These are phyloP conservation scores for Fusarium hainanense DNA, from an alignment of 2,329 filamentous ascomycete species.

Conservation along the genomic window DNA sequence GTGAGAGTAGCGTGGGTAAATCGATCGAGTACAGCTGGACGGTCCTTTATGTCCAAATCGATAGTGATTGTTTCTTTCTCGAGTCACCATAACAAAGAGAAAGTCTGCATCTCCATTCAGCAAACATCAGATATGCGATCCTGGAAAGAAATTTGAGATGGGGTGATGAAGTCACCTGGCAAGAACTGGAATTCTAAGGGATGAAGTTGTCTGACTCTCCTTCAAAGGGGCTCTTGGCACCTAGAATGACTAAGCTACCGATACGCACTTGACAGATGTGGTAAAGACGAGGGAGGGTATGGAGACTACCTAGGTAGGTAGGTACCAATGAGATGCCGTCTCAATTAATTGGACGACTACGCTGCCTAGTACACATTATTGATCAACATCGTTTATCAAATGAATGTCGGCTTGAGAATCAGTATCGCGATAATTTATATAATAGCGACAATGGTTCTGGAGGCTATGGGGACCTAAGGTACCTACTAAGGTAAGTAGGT, in stretches of 20 bases:
- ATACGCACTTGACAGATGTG: background rate
- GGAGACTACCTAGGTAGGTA: background rate
- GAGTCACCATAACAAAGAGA: background rate
- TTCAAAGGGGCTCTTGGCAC: slow-evolving; percentile 30
- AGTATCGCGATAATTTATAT: background rate
- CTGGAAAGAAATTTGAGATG: slow-evolving; percentile 6
- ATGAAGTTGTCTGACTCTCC: slow-evolving; percentile 40
- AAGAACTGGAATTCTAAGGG: slow-evolving; percentile 44
- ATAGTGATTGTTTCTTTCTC: background rate
- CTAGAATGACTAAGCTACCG: slow-evolving; percentile 37
- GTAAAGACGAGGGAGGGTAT: background rate
- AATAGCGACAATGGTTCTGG: background rate
- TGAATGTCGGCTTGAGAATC: background rate
- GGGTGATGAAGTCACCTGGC: slow-evolving; percentile 26
- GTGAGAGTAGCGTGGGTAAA: background rate
- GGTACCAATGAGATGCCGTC: background rate
- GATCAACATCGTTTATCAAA: background rate
- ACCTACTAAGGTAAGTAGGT: background rate
- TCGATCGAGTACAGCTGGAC: background rate
- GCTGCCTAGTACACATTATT: background rate
- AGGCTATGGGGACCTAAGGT: background rate
- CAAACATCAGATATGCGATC: background rate
- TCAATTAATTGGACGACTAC: background rate
- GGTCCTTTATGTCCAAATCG: background rate
- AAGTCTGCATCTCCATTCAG: background rate